Evolutionary conservation across 2,329 filamentous ascomycete species (phyloP).

Genomic region (Aspergillus sp.): DNA sequence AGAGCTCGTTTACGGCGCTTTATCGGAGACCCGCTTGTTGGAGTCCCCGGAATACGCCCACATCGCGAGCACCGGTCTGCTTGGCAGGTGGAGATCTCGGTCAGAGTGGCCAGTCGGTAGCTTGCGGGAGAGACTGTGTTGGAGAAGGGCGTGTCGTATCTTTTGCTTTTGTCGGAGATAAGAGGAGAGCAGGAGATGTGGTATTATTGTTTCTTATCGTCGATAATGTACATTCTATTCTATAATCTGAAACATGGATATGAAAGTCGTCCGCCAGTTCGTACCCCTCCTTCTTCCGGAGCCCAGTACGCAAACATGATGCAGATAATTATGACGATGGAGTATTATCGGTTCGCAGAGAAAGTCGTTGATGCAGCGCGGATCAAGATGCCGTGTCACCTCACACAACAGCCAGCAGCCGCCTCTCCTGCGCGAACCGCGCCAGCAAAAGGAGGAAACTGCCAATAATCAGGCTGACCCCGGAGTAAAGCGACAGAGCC

Average conservation of each 20-base stretch:
- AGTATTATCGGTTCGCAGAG: background rate
- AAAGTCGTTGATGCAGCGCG: background rate
- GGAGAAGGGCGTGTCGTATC: background rate
- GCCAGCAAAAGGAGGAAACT: slow-evolving; percentile 30
- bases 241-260: background rate
- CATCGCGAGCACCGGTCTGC: background rate
- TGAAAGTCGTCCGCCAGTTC: too few species aligned
- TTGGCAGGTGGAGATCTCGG: background rate
- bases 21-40: background rate
- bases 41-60: background rate
- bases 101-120: background rate
- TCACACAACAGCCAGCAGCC: slow-evolving; percentile 21
- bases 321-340: background rate
- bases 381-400: background rate
- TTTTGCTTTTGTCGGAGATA: background rate
- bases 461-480: slow-evolving; percentile 38
- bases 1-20: too few species aligned
- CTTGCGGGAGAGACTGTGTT: background rate
- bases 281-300: too few species aligned
- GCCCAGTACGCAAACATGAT: too few species aligned
- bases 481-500: slow-evolving; percentile 46
- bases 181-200: background rate
- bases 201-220: background rate
- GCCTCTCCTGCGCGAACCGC: slow-evolving; percentile 24
- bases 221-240: background rate